Evolutionary conservation across 2,329 filamentous ascomycete species (phyloP).

Genomic region (Stachybotrys chartarum): DNA sequence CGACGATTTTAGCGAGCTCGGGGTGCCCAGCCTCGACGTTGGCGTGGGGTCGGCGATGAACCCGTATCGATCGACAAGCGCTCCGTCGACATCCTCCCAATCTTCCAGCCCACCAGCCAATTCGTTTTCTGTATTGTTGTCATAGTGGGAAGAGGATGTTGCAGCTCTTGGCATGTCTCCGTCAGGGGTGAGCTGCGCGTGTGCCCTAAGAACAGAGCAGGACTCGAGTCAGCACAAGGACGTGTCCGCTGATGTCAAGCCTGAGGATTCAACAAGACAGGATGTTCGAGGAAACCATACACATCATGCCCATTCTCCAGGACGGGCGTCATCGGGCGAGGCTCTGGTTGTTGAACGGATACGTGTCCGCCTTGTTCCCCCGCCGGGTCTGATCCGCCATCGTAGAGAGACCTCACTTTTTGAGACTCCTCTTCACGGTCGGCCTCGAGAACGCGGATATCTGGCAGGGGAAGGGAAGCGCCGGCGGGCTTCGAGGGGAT

Average conservation of each 20-base stretch:
- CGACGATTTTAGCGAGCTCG: constrained; percentile 33
- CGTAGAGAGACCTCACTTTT: constrained; percentile 62
- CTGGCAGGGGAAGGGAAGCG: constrained; percentile 25
- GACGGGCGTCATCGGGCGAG: constrained; percentile 42
- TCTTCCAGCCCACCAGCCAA: constrained; percentile 56
- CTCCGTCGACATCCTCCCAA: constrained; percentile 57
- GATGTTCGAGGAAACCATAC: constrained; percentile 45
- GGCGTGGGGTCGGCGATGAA: constrained; percentile 49
- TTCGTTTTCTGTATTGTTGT: constrained; percentile 32
- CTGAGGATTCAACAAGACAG: constrained; percentile 13
- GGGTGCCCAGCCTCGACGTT: constrained; percentile 31
- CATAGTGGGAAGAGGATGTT: constrained; percentile 37
- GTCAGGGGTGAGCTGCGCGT: constrained; percentile 21
- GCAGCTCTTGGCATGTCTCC: constrained; percentile 31
- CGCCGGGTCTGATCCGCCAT: constrained; percentile 45
- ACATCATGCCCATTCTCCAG: constrained; percentile 46
- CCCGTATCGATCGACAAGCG: constrained; percentile 60
- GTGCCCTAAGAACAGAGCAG: constrained; percentile 12
- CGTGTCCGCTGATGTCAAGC: constrained; percentile 9
- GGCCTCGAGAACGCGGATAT: constrained; percentile 45
- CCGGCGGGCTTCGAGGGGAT: background rate
- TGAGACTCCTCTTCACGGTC: constrained; percentile 56
- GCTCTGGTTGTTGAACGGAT: constrained; percentile 40
- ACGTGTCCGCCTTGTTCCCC: constrained; percentile 42
- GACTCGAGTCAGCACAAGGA: constrained; percentile 17